A percentile compares a stretch with the other conserved stretches of the same genome.
Evolutionary conservation across 2,329 filamentous ascomycete species (phyloP).

Genomic region (Pseudocercospora musae): DNA sequence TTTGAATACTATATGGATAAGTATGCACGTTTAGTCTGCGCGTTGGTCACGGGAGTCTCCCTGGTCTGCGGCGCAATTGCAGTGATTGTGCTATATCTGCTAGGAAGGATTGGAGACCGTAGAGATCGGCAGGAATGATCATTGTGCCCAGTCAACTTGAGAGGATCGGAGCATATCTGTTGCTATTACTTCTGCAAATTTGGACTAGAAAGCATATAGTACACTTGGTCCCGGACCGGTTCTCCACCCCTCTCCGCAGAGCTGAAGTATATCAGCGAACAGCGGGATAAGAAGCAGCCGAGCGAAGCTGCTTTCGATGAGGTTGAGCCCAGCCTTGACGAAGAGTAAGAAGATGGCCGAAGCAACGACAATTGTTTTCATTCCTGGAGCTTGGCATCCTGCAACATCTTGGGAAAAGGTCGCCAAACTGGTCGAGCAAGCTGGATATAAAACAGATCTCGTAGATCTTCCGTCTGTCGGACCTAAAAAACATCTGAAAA

Average conservation of each 20-base stretch:
- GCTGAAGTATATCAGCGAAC: background rate
- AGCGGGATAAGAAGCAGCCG: background rate
- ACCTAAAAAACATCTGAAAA: background rate
- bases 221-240: background rate
- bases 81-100: background rate
- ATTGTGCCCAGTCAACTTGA: background rate
- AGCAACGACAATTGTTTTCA: conserved; percentile 8
- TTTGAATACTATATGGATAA: background rate
- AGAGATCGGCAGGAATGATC: background rate
- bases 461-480: conserved; percentile 6
- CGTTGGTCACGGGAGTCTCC: background rate
- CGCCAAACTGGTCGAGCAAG: background rate
- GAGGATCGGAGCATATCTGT: background rate
- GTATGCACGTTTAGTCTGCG: background rate
- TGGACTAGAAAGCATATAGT: background rate
- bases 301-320: background rate
- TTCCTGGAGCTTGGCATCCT: conserved; percentile 17
- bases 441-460: conserved; percentile 6
- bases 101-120: background rate
- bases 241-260: background rate
- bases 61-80: background rate
- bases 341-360: background rate
- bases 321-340: background rate
- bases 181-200: background rate
- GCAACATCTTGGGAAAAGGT: conserved; percentile 4